Evolutionary conservation across 176 grass and related monocot species (phyloP), one percentile per base, ranked within the genome.

Genomic region (Themeda triandra): DNA sequence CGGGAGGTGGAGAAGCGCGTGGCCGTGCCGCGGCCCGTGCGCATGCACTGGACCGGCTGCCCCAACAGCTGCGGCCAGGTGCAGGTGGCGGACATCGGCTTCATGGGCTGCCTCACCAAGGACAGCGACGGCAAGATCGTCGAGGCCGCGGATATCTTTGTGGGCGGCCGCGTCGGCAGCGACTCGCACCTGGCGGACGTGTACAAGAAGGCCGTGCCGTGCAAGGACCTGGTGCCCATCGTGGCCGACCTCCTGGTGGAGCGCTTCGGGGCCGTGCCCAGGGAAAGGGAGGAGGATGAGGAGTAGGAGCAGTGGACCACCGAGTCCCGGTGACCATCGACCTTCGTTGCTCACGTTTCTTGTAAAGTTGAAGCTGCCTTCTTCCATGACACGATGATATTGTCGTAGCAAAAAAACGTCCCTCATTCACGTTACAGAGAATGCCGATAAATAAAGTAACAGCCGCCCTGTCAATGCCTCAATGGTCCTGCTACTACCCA

Each of bases 61-160:
- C 93, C 92, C 15, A 98, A 98, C 86, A 95, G 80, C 71, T 98
- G 96, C 64, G 96, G 45, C n/a, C 96, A 95, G 88, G 96, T 98
- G 79, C 96, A 98, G 87, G 96, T 98, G 27, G 96, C 96, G 0
- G 96, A 98, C 74, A 95, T 98, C 58, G 96, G 96, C 0, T 98
- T 98, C 85, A 95, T 98, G 96, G 96, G 92, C 0, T 93, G 92
- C 68, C 90, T 98, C 44, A 90, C 91, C 58, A 89, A 89, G 77
- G 81, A 93, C 75, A n/a, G 62, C 36, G 65, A 83, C 71, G 89
- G 93, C 77, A 95, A 95, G 73, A 37, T 90, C 51, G 89, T 88
- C 19, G 93, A 98, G 84, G 92, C 85, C 23, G 91, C 62, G 0
- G 93, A 98, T 56, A 85, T 95, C 71, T 95, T 90, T 77, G 70